Base-by-base conservation (phyloP, 768 basidiomycete species). In the Phylloporus scabripes region DNA sequence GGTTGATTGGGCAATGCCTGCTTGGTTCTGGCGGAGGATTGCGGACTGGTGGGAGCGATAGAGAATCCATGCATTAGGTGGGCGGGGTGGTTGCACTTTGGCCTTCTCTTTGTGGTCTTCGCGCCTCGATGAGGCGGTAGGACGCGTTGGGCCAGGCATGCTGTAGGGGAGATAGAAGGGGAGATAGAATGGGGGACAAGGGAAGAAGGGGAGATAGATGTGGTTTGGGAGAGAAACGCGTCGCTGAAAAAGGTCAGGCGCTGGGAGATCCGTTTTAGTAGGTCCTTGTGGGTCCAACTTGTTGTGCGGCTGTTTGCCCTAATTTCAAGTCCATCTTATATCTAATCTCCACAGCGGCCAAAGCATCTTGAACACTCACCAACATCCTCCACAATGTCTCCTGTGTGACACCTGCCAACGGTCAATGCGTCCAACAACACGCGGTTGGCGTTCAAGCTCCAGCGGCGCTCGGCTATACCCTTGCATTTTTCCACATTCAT, bases 61-160 rank as follows among this genome's bases (percentile, higher is more conserved):
- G 14, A 91, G 54, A 50, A 92, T 91, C 86, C 87, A 92, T 0
- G 88, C 82, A 61, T 91, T 92, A 9, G 82, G 80, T 3, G 89
- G 88, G 0, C 89, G 76, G 9, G 84, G 83, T 5, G 75, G 72
- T 48, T 73, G 66, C 15, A 67, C 52, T 43, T 48, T n/a, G n/a
- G n/a, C n/a, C n/a, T n/a, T n/a, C n/a, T n/a, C n/a, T 55, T 48
- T 48, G 43, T 18, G 31, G 26, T 28, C 59, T 47, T 40, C 46
- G 11, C 42, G 41, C 23, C 20, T 50, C 42, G 58, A 43, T 20
- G 43, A 9, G 1, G 43, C 26, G 2, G 42, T 14, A 7, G 58
- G 5, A 11, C 63, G 55, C 34, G n/a, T 17, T 48, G 60, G 59
- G 10, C 66, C 56, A 0, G 54, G 21, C 65, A 67, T 67, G 29